Conservation (phyloP, 2,329 filamentous ascomycete genomes). For the Colletotrichum sp. region DNA sequence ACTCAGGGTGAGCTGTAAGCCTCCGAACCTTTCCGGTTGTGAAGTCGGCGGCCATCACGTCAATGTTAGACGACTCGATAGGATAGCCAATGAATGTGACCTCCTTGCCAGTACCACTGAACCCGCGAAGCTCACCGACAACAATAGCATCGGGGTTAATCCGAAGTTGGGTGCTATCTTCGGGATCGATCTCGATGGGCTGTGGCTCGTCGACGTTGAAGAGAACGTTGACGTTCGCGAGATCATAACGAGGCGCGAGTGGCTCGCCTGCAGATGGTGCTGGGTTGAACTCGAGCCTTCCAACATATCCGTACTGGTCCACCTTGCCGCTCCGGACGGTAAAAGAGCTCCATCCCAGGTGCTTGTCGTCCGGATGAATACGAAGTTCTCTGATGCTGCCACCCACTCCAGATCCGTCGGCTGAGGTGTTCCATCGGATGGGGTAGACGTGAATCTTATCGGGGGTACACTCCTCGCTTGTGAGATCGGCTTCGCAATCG, state of each 20-base stretch:
- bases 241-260: constrained; percentile 35
- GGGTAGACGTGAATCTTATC: constrained; percentile 40
- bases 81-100: constrained; percentile 39
- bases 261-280: constrained; percentile 30
- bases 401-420: constrained; percentile 31
- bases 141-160: constrained; percentile 33
- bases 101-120: constrained; percentile 39
- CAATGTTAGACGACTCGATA: constrained; percentile 44
- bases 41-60: constrained; percentile 41
- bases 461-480: constrained; percentile 38
- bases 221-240: constrained; percentile 37
- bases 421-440: constrained; percentile 37
- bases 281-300: constrained; percentile 40
- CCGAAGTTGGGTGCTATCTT: constrained; percentile 23
- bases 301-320: constrained; percentile 30
- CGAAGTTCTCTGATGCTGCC: constrained; percentile 42
- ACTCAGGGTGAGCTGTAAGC: constrained; percentile 43
- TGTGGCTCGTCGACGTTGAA: constrained; percentile 22
- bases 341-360: constrained; percentile 43
- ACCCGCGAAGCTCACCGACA: constrained; percentile 46
- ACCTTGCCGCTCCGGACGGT: constrained; percentile 20
- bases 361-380: constrained; percentile 43
- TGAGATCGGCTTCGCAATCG: constrained; percentile 39
- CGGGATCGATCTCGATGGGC: background rate
- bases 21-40: constrained; percentile 39